Evolutionary conservation across 2,329 filamentous ascomycete genomes (phyloP).

Genomic region (Ophiosphaerella narmari): DNA sequence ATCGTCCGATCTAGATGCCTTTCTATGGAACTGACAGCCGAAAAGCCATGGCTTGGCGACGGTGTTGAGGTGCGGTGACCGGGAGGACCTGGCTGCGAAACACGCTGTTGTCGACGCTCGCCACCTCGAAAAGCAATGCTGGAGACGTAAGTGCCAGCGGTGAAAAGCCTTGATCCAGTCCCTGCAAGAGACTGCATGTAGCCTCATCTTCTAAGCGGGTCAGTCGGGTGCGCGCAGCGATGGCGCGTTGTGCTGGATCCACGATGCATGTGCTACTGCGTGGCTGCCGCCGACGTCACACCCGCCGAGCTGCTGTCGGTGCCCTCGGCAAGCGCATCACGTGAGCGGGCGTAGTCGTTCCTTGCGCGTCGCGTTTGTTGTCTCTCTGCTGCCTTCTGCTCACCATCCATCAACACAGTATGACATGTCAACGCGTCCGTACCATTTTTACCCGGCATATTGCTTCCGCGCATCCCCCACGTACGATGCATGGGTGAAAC

Average conservation of each 20-base stretch:
- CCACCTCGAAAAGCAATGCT: slow-evolving; percentile 16
- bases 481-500: slow-evolving; percentile 66
- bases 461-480: slow-evolving; percentile 66
- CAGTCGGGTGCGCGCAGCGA: slow-evolving; percentile 22
- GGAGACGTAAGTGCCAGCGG: slow-evolving; percentile 7
- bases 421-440: slow-evolving; percentile 38
- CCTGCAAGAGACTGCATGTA: slow-evolving; percentile 15
- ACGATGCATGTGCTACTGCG: slow-evolving; percentile 18
- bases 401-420: slow-evolving; percentile 28
- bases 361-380: slow-evolving; percentile 19
- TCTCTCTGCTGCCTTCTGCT: slow-evolving; percentile 5
- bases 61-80: slow-evolving; percentile 29
- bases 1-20: slow-evolving; percentile 6
- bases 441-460: slow-evolving; percentile 60
- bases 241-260: slow-evolving; percentile 16
- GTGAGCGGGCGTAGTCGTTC: slow-evolving; percentile 13
- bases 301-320: no score
- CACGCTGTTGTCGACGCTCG: slow-evolving; percentile 11
- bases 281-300: slow-evolving; percentile 11
- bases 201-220: slow-evolving; percentile 29
- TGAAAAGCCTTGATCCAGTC: slow-evolving; percentile 30
- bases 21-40: slow-evolving; percentile 12
- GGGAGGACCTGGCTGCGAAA: slow-evolving; percentile 17
- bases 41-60: slow-evolving; percentile 19
- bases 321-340: slow-evolving; percentile 9